Evolutionary conservation across 164 flowering plant genomes (phyloP), one percentile per base, ranked within the genome.

Genomic region (Stephania cephalantha): DNA sequence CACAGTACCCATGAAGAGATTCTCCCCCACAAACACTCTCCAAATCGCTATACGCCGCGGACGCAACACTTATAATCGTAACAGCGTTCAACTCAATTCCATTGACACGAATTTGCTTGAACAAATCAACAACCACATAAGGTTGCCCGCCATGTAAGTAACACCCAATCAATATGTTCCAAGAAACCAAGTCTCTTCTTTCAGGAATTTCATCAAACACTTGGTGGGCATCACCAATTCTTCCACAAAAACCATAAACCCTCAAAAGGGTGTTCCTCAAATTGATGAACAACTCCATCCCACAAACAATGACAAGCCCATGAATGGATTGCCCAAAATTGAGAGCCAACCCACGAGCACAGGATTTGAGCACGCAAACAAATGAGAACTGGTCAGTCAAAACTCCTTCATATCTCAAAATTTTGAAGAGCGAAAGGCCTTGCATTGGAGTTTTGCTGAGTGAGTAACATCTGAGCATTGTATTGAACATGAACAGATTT

Each of bases 401-500:
- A 52, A 84, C 35, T 35, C 81, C 83, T 58, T 42, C 20, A 73
- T 79, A 76, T 78, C 87, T 85, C 63, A 85, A 12, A 12, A 55
- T 15, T 70, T 78, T 85, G 78, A 84, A 86, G 55, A 85, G 68
- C 20, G 65, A 45, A 69, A 88, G 71, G 46, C 83, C 84, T 74
- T 80, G 75, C 20, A 48, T 66, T 17, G 88, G 84, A 46, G 74
- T 55, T 64, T 71, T 77, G 50, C 86, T 79, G 7, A 73, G 69
- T 1, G 88, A 86, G 77, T 80, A 82, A 61, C 82, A 83, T 78
- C 90, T 76, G 68, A 87, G 77, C 82, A 86, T 82, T 50, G 86
- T 83, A 73, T 84, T 87, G 79, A 79, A 87, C 85, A 86, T 86
- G 80, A 79, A 87, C 22, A 87, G 85, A 74, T 86, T 87, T 17